Percentiles rank a stretch among this genome's conserved stretches.
These are phyloP conservation scores for Nidula niveotomentosa DNA, from an alignment of 1,284 basidiomycete species.

Conservation along the genomic window DNA sequence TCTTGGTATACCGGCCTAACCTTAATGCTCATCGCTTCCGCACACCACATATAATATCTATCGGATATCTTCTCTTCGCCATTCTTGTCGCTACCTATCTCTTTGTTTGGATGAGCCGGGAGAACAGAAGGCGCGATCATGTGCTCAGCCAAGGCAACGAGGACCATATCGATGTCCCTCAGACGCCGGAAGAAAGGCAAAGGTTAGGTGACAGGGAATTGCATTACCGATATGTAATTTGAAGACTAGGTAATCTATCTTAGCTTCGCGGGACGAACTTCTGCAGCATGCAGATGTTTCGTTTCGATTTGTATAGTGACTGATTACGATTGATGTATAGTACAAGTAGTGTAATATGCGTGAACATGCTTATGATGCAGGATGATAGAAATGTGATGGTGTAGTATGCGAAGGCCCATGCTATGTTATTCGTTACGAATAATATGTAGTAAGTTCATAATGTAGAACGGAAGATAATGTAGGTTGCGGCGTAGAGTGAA, in stretches of 20 bases:
- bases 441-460: no score
- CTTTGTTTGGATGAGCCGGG: slow-evolving; percentile 49
- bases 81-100: slow-evolving; percentile 45
- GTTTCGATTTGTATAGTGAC: no score
- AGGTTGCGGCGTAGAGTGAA: no score
- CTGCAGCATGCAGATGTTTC: no score
- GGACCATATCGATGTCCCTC: slow-evolving; percentile 4
- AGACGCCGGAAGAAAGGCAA: slow-evolving; percentile 18
- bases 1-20: slow-evolving; percentile 52
- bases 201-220: slow-evolving; percentile 28
- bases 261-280: neutral
- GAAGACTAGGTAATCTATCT: slow-evolving; percentile 1
- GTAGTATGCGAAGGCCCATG: no score
- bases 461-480: no score
- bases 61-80: slow-evolving; percentile 56
- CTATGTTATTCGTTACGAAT: no score
- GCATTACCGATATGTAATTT: slow-evolving; percentile 30
- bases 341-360: neutral
- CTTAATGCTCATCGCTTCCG: slow-evolving; percentile 49
- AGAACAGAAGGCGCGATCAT: slow-evolving; percentile 47
- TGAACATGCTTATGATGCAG: no score
- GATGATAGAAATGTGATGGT: no score
- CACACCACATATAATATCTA: slow-evolving; percentile 58
- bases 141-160: slow-evolving; percentile 16
- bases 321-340: no score